Evolutionary conservation across 257 asterid species (phyloP).

Genomic region (Scutellaria barbata): DNA sequence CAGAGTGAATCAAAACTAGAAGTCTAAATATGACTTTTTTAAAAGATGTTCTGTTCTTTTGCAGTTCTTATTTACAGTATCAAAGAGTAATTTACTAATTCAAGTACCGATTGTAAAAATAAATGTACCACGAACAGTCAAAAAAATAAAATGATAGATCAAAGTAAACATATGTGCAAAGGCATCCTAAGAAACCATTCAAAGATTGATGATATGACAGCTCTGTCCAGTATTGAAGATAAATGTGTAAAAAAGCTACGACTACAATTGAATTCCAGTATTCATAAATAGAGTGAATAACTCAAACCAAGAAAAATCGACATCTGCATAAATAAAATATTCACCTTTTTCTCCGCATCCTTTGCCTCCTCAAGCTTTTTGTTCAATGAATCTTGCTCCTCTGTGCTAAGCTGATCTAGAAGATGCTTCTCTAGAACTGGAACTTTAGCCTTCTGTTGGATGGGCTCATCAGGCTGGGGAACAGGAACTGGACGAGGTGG

Average conservation of each 20-base stretch:
- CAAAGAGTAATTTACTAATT: slow-evolving; percentile 8
- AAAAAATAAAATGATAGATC: slow-evolving; percentile 12
- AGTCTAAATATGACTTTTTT: neutral
- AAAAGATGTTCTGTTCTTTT: slow-evolving; percentile 8
- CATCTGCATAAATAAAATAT: slow-evolving; percentile 11
- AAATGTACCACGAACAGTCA: neutral
- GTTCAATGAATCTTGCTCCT: slow-evolving; percentile 83
- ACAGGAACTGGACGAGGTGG: slow-evolving; percentile 94
- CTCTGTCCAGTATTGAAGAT: slow-evolving; percentile 17
- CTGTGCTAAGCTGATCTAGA: slow-evolving; percentile 87
- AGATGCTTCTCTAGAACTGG: slow-evolving; percentile 94
- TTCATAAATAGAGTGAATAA: slow-evolving; percentile 19
- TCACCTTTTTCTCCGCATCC: slow-evolving; percentile 92
- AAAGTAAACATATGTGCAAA: neutral
- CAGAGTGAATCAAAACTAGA: neutral
- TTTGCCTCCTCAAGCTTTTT: slow-evolving; percentile 87
- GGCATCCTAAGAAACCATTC: slow-evolving; percentile 15
- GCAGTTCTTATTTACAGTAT: neutral
- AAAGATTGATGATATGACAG: neutral
- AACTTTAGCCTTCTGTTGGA: slow-evolving; percentile 78
- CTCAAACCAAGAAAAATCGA: slow-evolving; percentile 7
- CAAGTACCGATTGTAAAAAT: neutral
- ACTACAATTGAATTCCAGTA: slow-evolving; percentile 17
- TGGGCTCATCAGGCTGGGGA: slow-evolving; percentile 73
- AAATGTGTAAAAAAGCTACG: slow-evolving; percentile 15